Conservation (phyloP, 345 rosid species). For the Arabidopsis suecica region DNA sequence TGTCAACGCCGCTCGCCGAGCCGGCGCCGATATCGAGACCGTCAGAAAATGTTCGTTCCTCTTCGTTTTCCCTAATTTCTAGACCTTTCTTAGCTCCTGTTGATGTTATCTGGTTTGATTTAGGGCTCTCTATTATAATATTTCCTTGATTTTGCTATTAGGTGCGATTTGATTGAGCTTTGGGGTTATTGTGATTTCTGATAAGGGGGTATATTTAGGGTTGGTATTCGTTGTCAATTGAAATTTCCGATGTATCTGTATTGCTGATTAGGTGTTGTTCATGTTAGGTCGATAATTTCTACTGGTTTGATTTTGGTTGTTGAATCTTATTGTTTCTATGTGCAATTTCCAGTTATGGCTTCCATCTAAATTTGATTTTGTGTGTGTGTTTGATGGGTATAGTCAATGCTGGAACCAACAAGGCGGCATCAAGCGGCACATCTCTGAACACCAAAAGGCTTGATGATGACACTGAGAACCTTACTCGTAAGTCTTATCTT, state of each 20-base stretch:
- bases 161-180: not conserved
- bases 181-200: not conserved
- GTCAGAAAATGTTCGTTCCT: slow-evolving; percentile 63
- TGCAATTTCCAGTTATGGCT: not conserved
- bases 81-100: not conserved
- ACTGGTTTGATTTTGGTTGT: not conserved
- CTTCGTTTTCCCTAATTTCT: not conserved
- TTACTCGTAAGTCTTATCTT: slow-evolving; percentile 69
- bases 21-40: slow-evolving; percentile 82
- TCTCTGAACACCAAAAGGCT: slow-evolving; percentile 91
- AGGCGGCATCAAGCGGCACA: slow-evolving; percentile 91
- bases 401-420: slow-evolving; percentile 91
- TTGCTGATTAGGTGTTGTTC: not conserved
- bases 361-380: slow-evolving; percentile 16
- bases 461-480: slow-evolving; percentile 93
- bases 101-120: not conserved
- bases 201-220: not conserved
- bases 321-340: not conserved
- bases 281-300: not conserved
- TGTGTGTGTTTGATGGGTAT: slow-evolving; percentile 40
- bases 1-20: slow-evolving; percentile 87
- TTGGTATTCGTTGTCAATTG: not conserved
- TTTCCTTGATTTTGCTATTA: slow-evolving; percentile 15
- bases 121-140: slow-evolving; percentile 10
- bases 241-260: not conserved